phyloP scores from a whole-genome alignment of 1,284 basidiomycete genomes.

The Exobasidium rhododendri region DNA sequence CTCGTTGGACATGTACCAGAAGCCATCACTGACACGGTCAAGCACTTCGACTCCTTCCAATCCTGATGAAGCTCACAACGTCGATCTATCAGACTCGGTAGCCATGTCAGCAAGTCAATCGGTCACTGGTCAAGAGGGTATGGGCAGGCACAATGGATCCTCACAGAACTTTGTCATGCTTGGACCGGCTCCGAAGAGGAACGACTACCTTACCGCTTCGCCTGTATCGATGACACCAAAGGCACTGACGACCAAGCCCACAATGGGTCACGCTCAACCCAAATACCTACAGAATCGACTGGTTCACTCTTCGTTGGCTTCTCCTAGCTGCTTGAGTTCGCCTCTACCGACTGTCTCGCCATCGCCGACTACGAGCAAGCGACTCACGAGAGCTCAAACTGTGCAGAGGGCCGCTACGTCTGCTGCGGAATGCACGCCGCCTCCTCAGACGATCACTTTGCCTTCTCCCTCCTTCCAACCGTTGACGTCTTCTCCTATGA shows the following conservation, averaged over 20 bases:
- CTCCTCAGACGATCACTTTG: background rate
- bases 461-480: background rate
- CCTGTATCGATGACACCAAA: too few relatives aligned
- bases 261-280: background rate
- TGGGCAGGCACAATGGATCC: background rate
- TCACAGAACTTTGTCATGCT: background rate
- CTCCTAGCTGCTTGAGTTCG: too few relatives aligned
- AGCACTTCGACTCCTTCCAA: conserved; percentile 1
- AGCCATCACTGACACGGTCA: background rate
- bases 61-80: conserved; percentile 5
- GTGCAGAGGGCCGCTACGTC: background rate
- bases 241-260: background rate
- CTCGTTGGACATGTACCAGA: background rate
- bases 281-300: background rate
- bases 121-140: background rate
- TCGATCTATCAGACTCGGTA: conserved; percentile 3
- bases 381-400: background rate
- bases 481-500: background rate
- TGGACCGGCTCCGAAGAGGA: background rate
- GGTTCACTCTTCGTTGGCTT: background rate
- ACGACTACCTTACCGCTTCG: too few relatives aligned
- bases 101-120: background rate
- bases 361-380: background rate
- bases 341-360: background rate
- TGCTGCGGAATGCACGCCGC: background rate